A percentile compares a stretch with the other conserved stretches of the same genome.
Conservation (phyloP, 768 basidiomycete species). For the Panellus pusillus region DNA sequence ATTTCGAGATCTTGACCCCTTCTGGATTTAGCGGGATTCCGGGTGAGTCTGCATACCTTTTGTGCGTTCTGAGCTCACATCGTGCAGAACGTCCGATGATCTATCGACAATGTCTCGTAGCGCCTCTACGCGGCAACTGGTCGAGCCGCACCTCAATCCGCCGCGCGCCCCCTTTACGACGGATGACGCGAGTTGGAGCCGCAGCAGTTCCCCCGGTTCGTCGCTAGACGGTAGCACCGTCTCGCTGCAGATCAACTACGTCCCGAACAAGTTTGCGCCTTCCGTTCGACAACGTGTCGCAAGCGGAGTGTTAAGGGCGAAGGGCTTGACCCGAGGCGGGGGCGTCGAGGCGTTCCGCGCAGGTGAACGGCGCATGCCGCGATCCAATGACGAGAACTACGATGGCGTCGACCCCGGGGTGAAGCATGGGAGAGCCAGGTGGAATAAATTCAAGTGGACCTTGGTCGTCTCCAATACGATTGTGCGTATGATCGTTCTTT, state of each 20-base stretch:
- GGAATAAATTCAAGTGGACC: conserved; percentile 69
- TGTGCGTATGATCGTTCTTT: conserved; percentile 8
- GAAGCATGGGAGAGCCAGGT: conserved; percentile 41
- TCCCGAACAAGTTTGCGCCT: conserved; percentile 59
- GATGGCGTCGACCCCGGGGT: conserved; percentile 33
- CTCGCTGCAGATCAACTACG: conserved; percentile 53
- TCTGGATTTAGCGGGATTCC: conserved; percentile 5
- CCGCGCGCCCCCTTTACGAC: conserved; percentile 13
- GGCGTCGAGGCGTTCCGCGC: conserved; percentile 53
- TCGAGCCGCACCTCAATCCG: conserved; percentile 5
- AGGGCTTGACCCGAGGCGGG: conserved; percentile 45
- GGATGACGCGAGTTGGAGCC: conserved; percentile 5
- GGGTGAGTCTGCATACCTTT: not conserved
- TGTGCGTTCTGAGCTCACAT: not conserved
- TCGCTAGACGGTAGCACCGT: conserved; percentile 12
- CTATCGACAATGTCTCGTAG: conserved; percentile 6
- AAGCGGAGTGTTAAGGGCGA: conserved; percentile 21
- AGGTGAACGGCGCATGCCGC: conserved; percentile 40
- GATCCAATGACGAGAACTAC: conserved; percentile 42
- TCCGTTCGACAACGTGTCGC: conserved; percentile 36
- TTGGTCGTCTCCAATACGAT: conserved; percentile 53
- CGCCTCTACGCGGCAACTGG: conserved; percentile 8
- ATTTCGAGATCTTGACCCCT: not conserved
- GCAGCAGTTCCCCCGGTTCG: conserved; percentile 18
- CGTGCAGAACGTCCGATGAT: conserved; percentile 3